Conservation (phyloP, 2,329 filamentous ascomycete genomes). For the Aspergillus amoenus region DNA sequence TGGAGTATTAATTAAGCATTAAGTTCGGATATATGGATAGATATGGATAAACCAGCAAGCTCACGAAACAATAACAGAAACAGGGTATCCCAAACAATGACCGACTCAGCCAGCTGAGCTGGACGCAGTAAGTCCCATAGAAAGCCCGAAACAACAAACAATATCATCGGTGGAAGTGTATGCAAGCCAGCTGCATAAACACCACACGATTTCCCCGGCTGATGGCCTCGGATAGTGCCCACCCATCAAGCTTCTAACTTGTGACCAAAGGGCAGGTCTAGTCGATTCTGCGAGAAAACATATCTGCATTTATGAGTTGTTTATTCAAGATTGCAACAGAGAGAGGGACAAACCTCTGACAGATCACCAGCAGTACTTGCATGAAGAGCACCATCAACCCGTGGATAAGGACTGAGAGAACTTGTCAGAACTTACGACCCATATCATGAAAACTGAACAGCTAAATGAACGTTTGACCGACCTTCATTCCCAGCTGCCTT, state of each 20-base stretch:
- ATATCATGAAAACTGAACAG: not conserved
- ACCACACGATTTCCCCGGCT: not conserved
- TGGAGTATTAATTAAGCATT: not conserved
- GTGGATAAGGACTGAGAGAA: constrained; percentile 14
- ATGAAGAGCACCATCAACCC: constrained; percentile 17
- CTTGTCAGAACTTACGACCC: not conserved
- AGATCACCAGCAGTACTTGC: constrained; percentile 16
- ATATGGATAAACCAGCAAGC: not conserved
- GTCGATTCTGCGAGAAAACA: not conserved
- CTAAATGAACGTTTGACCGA: constrained; percentile 17
- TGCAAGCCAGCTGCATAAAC: not conserved
- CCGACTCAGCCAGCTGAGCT: not conserved
- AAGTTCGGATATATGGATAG: not conserved
- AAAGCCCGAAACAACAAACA: not conserved
- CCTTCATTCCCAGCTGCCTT: constrained; percentile 29
- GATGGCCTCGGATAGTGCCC: not conserved
- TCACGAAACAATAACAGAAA: not conserved
- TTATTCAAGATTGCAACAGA: too few species aligned
- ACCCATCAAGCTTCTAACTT: not conserved
- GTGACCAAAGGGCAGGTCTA: not conserved
- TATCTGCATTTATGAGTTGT: not conserved
- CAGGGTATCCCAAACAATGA: not conserved
- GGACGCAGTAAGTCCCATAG: not conserved
- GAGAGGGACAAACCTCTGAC: constrained; percentile 13
- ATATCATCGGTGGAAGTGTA: not conserved